These are phyloP conservation scores for Suillus subluteus DNA, from an alignment of 768 basidiomycete species.

Conservation along the genomic window DNA sequence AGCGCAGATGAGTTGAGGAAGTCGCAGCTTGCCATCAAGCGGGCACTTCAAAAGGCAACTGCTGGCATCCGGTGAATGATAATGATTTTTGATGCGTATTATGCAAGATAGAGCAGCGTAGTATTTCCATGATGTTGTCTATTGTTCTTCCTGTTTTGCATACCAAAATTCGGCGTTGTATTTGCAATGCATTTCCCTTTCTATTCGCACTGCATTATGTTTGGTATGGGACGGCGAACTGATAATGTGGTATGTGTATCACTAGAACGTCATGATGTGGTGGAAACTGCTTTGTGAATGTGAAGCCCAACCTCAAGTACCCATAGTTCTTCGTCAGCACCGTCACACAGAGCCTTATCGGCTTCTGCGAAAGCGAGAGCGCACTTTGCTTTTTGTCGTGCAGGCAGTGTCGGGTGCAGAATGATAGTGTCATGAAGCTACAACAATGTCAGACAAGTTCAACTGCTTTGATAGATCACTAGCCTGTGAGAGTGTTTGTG, in stretches of 20 bases:
- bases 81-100: slow-evolving; percentile 8
- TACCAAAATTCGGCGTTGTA: slow-evolving; percentile 13
- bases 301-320: slow-evolving; percentile 85
- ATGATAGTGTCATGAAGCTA: slow-evolving; percentile 92
- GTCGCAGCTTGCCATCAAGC: slow-evolving; percentile 93
- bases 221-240: background rate
- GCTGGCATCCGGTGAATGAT: slow-evolving; percentile 76
- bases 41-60: slow-evolving; percentile 97
- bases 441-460: slow-evolving; percentile 13
- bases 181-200: slow-evolving; percentile 4
- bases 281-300: slow-evolving; percentile 62
- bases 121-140: slow-evolving; percentile 23
- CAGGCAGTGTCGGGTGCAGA: slow-evolving; percentile 77
- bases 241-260: background rate
- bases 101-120: slow-evolving; percentile 22
- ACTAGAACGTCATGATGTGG: slow-evolving; percentile 13
- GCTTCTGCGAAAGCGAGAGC: slow-evolving; percentile 90
- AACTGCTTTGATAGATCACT: slow-evolving; percentile 34
- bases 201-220: background rate
- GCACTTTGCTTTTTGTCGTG: slow-evolving; percentile 78
- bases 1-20: slow-evolving; percentile 94
- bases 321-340: slow-evolving; percentile 97
- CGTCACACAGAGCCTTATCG: slow-evolving; percentile 94
- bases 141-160: slow-evolving; percentile 19
- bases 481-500: slow-evolving; percentile 89